Evolutionary conservation across 2,329 filamentous ascomycete species (phyloP).

Genomic region (Talaromyces rugulosus): DNA sequence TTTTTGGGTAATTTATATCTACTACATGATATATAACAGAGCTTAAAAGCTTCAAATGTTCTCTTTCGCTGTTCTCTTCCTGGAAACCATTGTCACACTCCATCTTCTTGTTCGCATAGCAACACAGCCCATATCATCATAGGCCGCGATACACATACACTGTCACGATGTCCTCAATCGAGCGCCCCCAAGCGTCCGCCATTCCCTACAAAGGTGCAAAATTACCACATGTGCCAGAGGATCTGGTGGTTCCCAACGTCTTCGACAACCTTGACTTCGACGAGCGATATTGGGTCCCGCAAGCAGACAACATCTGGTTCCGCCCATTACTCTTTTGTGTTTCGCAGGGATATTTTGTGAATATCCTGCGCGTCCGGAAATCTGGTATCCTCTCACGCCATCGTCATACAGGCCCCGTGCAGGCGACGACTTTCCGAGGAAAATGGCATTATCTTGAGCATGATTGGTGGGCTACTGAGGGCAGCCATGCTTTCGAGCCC

Average conservation of each 20-base stretch:
- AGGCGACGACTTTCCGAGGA: conserved; percentile 28
- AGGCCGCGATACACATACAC: too few species aligned
- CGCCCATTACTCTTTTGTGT: conserved; percentile 27
- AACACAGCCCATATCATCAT: too few species aligned
- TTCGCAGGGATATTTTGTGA: conserved; percentile 31
- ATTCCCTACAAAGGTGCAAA: conserved; percentile 22
- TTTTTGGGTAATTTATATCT: too few species aligned
- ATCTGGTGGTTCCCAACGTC: conserved; percentile 14
- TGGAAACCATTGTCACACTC: too few species aligned
- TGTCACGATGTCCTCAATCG: neutral
- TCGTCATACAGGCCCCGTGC: conserved; percentile 29
- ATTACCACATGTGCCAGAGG: conserved; percentile 18
- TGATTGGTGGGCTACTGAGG: conserved; percentile 32
- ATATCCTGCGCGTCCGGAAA: conserved; percentile 27
- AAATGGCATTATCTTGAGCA: conserved; percentile 37
- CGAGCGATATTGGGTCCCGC: conserved; percentile 29
- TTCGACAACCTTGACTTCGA: conserved; percentile 24
- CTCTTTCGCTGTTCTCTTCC: too few species aligned
- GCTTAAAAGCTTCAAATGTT: too few species aligned
- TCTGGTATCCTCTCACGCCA: conserved; percentile 32
- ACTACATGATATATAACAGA: too few species aligned
- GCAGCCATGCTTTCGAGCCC: conserved; percentile 32
- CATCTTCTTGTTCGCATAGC: too few species aligned
- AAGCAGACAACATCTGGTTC: conserved; percentile 28
- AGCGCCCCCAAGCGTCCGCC: conserved; percentile 4